Base-by-base conservation (phyloP, 495 filamentous ascomycete species). In the Aspergillus baeticus region DNA sequence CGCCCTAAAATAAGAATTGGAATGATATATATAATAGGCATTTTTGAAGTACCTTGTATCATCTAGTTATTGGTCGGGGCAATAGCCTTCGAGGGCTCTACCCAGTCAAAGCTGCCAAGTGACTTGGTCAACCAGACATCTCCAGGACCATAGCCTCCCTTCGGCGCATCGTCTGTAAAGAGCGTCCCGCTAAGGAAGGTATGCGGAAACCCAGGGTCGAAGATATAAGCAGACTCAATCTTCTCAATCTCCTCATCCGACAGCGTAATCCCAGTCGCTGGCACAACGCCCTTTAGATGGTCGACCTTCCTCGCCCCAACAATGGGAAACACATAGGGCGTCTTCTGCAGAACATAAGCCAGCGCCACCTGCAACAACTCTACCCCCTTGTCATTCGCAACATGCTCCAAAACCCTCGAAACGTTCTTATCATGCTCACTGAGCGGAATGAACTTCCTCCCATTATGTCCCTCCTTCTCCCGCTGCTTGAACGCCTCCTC, bases 291-390 rank as follows among this genome's bases (percentile, higher is more conserved):
- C 68, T 86, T 83, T 5, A 92, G 62, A 55, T 88, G 83, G 47
- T 81, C 77, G 31, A 87, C 64, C 56, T 80, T 87, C n/a, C 82
- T 57, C 0, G 81, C 83, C n/a, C 87, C 88, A 18, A 89, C 74
- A 51, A 91, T 88, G 1, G 88, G 88, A 63, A 89, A 90, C 20
- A 90, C 84, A 61, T 90, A 87, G 2, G 87, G 84, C 1, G 62
- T 46, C 58, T 85, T 85, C 41, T 69, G 63, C 52, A 78, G 65
- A 7, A 83, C 69, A 57, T 85, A 86, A 2, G 82, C 83, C 13
- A 85, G 63, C 0, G 82, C 83, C 13, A 76, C 59, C 43, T 58
- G 63, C 0, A 72, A 74, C 15, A 81, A 60, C 1, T 61, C 51
- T 10, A 73, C 79, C 5, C 72, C 72, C 60, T 84, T 83, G 44